Percentiles rank a stretch among this genome's conserved stretches.
Conservation (phyloP, 495 filamentous ascomycete genomes). For the Penicillium arizonense region DNA sequence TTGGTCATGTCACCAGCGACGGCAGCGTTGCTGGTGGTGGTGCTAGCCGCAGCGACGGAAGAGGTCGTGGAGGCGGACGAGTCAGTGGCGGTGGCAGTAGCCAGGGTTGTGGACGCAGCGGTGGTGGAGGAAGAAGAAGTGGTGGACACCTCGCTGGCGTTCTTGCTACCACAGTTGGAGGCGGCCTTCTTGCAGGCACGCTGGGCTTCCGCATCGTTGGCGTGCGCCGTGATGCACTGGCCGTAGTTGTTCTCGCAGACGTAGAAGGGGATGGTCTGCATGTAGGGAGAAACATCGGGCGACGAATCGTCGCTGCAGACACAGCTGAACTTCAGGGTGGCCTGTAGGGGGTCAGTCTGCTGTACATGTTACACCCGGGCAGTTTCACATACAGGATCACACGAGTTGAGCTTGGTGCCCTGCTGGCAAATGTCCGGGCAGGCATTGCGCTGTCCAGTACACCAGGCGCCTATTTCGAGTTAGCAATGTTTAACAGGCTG, state of each 20-base stretch:
- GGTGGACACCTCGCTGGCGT: conserved; percentile 36
- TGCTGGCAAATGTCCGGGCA: conserved; percentile 49
- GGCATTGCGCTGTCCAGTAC: conserved; percentile 41
- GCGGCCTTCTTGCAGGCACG: conserved; percentile 40
- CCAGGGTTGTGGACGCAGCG: conserved; percentile 22
- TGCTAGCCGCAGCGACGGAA: conserved; percentile 29
- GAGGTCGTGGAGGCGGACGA: conserved; percentile 26
- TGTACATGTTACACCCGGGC: not conserved
- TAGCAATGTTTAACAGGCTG: not conserved
- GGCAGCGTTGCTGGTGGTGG: conserved; percentile 34
- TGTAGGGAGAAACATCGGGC: conserved; percentile 53
- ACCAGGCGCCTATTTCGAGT: conserved; percentile 40
- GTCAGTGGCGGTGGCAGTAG: conserved; percentile 26
- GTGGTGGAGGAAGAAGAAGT: conserved; percentile 26
- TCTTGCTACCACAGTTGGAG: conserved; percentile 44
- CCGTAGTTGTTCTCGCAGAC: conserved; percentile 50
- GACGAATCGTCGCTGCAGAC: conserved; percentile 49
- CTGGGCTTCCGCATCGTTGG: conserved; percentile 43
- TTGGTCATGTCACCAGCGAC: conserved; percentile 31
- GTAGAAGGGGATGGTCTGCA: conserved; percentile 55
- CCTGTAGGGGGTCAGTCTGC: conserved; percentile 25
- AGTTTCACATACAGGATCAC: conserved; percentile 38
- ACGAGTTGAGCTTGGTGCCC: conserved; percentile 38
- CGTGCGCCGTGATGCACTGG: conserved; percentile 50
- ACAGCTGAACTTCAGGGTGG: conserved; percentile 51